Evolutionary conservation across 805 yeast species (phyloP), one percentile per base, ranked within the genome.

Genomic region (Ogataea glucozyma): DNA sequence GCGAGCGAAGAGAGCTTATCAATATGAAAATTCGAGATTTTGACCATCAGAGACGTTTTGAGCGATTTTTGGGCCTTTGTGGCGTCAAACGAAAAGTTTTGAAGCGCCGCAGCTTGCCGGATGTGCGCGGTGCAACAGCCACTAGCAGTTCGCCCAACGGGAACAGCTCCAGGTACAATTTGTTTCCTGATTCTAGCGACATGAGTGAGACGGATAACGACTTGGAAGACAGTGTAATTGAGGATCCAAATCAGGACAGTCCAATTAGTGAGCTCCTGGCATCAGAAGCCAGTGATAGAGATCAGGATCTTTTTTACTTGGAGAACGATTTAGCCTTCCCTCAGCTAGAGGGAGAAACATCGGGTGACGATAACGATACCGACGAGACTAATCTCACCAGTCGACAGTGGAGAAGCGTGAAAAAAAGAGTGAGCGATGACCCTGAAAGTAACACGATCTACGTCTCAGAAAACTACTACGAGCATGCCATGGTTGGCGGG

Each of bases 1-100:
- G 14, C 9, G 43, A 71, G 76, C 1, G 73, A 72, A 33, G 73
- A 70, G 48, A 33, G 18, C 36, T 40, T 10, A 31, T 48, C 7
- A 38, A 43, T 5, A 18, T 44, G 8, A 47, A 41, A 34, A 17
- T 51, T 2, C 58, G 55, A 26, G 61, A 57, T 35, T 49, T 50
- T 26, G 61, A 58, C 18, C 64, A 60, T 44, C 53, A 53, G 29
- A 35, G 58, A 24, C 44, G 62, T 27, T 60, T 57, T 39, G 60
- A 56, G 38, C 36, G 59, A 22, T 58, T 53, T 37, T 32, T 60
- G 30, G 44, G 53, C 4, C 46, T 49, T 13, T 49, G 56, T 38
- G 60, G 61, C 6, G 48, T 60, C 6, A 51, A 47, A 31, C 46
- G 58, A 34, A 46, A 44, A 26, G 31, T 45, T 19, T 4, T 43